These are phyloP conservation scores for Cylindrodendrum hubeiense DNA, from an alignment of 2,329 filamentous ascomycete species.

Conservation along the genomic window DNA sequence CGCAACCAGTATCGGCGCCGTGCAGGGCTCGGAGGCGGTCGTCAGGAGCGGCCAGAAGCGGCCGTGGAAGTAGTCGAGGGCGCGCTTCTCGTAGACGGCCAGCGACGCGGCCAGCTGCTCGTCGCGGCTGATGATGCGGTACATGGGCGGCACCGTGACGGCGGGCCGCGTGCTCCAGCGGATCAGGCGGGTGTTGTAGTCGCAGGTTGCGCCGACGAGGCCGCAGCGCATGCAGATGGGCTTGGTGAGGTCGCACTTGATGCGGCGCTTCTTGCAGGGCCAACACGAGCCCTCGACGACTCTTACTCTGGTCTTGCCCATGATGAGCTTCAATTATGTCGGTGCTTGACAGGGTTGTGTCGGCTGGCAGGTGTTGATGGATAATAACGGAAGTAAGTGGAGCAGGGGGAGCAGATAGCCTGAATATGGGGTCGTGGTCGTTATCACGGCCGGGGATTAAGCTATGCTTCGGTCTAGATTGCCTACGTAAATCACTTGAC, in stretches of 20 bases:
- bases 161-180: conserved; percentile 56
- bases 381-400: background rate
- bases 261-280: conserved; percentile 58
- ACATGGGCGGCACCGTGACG: conserved; percentile 46
- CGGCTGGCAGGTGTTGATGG: background rate
- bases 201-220: conserved; percentile 41
- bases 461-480: background rate
- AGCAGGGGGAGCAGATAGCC: background rate
- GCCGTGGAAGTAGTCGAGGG: conserved; percentile 50
- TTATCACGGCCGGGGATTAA: background rate
- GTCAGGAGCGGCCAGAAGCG: conserved; percentile 49
- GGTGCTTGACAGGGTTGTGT: background rate
- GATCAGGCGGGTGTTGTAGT: conserved; percentile 52
- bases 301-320: conserved; percentile 34
- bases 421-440: background rate
- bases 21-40: conserved; percentile 45
- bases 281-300: conserved; percentile 56
- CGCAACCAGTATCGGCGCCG: conserved; percentile 46
- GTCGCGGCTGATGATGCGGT: conserved; percentile 42
- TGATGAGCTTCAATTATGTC: background rate
- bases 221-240: conserved; percentile 54
- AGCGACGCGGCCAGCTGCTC: conserved; percentile 44
- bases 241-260: conserved; percentile 56
- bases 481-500: background rate
- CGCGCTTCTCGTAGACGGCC: conserved; percentile 45